These are phyloP conservation scores for Cadophora luteo-olivacea DNA, from an alignment of 2,329 filamentous ascomycete species.

Conservation along the genomic window DNA sequence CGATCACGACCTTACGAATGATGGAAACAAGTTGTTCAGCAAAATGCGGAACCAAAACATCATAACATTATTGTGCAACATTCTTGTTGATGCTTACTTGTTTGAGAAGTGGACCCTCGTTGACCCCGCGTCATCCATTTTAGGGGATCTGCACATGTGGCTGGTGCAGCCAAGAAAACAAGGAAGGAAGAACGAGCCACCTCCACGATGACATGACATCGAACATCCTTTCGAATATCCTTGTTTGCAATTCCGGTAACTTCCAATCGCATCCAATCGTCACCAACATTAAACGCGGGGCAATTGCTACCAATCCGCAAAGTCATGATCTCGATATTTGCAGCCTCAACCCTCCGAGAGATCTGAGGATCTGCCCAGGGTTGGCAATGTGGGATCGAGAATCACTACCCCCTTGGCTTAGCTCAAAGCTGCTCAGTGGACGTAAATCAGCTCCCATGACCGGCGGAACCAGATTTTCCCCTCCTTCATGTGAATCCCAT, in stretches of 20 bases:
- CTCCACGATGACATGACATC: background rate
- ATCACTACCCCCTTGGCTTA: conserved; percentile 4
- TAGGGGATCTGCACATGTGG: background rate
- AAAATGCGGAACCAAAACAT: too few species aligned
- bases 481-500: conserved; percentile 1
- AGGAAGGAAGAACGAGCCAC: background rate
- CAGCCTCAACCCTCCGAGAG: background rate
- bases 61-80: too few species aligned
- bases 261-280: background rate
- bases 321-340: background rate
- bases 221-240: too few species aligned
- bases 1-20: too few species aligned
- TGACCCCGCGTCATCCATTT: background rate
- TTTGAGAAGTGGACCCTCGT: background rate
- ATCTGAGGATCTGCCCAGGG: conserved; percentile 11
- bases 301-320: background rate
- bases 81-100: too few species aligned
- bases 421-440: background rate
- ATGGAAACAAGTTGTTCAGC: too few species aligned
- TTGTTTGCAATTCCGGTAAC: too few species aligned
- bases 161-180: background rate
- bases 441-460: background rate
- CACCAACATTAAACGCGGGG: conserved; percentile 2
- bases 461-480: background rate
- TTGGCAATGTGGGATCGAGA: background rate